Base-by-base conservation (phyloP, 2,329 filamentous ascomycete species). In the Apiospora sp. region DNA sequence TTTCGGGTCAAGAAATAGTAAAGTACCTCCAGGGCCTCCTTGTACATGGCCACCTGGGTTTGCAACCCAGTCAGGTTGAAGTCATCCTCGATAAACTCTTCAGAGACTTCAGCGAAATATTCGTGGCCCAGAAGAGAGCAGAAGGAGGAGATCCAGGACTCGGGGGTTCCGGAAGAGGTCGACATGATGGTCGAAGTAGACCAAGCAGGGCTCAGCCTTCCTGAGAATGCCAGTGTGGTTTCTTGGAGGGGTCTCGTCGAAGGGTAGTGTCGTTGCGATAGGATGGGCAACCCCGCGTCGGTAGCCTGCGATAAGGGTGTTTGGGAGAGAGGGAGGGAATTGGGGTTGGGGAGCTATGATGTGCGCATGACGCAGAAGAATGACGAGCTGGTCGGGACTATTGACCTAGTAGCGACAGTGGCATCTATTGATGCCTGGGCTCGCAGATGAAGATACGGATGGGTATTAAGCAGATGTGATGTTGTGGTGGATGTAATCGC, bases 71-170 rank as follows among this genome's bases (percentile, higher is more conserved):
- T 99, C 76, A 99, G 88, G 84, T 99, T 99, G 88, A 99, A 99
- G 84, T 99, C 96, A 91, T 99, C 96, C 83, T 99, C 96, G 81
- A 99, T 98, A 79, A 99, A 99, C 80, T 99, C 96, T 85, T 99
- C 96, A 67, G 94, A 96, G 69, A 99, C 96, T 86, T 99, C 96
- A 75, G 96, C 96, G 83, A 99, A 99, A 86, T 98, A 99, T 84
- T 99, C 96, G 82, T 99, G 96, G 74, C 96, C 96, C 74, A 98
- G 90, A 67, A 98, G 88, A 51, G 94, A 95, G 87, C 96, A 99
- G 83, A 98, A 99, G 73, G 95, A 97, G 75, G 94, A 93, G 86
- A 99, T 98, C 96, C 96, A 99, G 72, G 95, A 97, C 87, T 99
- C 96, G 75, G 89, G 88, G 43, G 87, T 84, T 71, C 87, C 89